Evolutionary conservation across 169 alveolate genomes (phyloP), one percentile per base, ranked within the genome.

Genomic region (Plasmodium coatneyi): DNA sequence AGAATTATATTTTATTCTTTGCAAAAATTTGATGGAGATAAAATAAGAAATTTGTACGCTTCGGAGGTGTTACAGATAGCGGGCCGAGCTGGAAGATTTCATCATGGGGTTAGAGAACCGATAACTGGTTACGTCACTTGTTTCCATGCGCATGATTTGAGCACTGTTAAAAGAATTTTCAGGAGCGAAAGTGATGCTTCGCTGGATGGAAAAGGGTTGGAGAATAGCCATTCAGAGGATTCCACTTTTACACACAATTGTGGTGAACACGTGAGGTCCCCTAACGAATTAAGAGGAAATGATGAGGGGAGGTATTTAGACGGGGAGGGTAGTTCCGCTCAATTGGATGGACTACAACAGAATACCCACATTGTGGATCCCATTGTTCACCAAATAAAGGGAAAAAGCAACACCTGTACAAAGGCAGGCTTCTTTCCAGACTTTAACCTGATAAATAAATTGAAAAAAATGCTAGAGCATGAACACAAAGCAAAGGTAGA

Each of bases 1-100:
- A 95, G 99, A 52, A 86, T 98, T 2, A 96, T 98, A n/a, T 98
- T 98, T 92, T 83, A 97, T 36, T 95, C 96, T 19, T 19, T 97
- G 32, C 43, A 41, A n/a, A 98, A 98, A 91, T 95, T 54, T 34
- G 95, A 94, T 76, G 97, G 98, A 32, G 93, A 90, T 60, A 71
- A 41, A n/a, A 90, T 81, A 56, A 91, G 97, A 72, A 86, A 71
- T 12, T 89, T 98, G 56, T 90, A 83, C 16, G 95, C 96, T 19
- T 70, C 97, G 5, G 98, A 97, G 87, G 94, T 98, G n/a, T 96
- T 96, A 54, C 98, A 98, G 92, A 97, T 98, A 25, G 97, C 98
- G 12, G 99, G 98, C 74, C 92, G 99, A 71, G 99, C 99, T 14
- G 99, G 99, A 46, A 95, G 99, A 39, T 97, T 66, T 76, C 86